Conservation (phyloP, 345 rosid species). For the Reutealis trisperma region DNA sequence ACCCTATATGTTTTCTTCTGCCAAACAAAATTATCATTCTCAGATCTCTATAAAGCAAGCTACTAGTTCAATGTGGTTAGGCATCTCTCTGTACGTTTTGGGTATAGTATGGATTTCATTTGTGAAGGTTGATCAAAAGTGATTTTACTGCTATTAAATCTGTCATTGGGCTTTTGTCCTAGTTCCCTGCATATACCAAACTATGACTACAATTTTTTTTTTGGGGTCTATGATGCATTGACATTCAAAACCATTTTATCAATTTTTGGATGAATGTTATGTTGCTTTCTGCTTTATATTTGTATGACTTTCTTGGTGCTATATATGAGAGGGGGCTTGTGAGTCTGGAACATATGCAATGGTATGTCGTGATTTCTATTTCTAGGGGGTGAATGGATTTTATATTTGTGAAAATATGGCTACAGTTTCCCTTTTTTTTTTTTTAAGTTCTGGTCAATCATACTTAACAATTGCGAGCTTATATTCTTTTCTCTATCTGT, state of each 20-base stretch:
- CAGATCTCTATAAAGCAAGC: too few relatives aligned
- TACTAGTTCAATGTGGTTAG: too few relatives aligned
- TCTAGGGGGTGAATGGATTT: neutral
- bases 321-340: neutral
- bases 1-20: too few relatives aligned
- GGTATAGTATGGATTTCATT: too few relatives aligned
- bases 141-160: too few relatives aligned
- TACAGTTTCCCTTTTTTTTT: neutral
- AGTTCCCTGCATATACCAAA: neutral
- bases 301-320: neutral
- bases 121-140: too few relatives aligned
- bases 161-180: neutral
- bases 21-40: too few relatives aligned
- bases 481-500: neutral
- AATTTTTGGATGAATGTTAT: neutral
- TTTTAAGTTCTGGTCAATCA: neutral
- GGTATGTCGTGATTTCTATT: neutral
- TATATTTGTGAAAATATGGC: neutral
- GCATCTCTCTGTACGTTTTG: neutral
- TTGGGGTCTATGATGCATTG: too few relatives aligned
- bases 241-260: too few relatives aligned
- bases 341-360: neutral
- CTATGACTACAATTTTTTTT: neutral
- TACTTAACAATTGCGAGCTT: neutral
- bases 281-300: slow-evolving; percentile 4